Base-by-base conservation (phyloP, 371 early-diverging fungal genomes). In the Lichtheimia ramosa region DNA sequence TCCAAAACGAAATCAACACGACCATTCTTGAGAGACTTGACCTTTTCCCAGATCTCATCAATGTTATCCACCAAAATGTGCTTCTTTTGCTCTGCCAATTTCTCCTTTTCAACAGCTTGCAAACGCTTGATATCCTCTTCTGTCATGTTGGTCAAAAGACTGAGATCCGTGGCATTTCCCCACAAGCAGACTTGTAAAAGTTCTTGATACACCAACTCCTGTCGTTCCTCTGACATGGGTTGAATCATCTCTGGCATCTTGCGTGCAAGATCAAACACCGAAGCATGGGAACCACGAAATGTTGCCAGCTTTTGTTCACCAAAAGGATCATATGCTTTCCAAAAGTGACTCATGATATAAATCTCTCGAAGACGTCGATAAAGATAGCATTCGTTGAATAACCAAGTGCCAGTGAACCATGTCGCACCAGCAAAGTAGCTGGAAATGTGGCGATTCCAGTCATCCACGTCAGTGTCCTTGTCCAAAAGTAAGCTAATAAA, bases 121-220 rank as follows among this genome's bases (percentile, higher is more conserved):
- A 91, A 69, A 53, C 83, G 81, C 54, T 87, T 79, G 40, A 93
- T 80, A 34, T 87, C 88, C 43, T 83, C 87, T 61, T 81, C 77
- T 43, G 79, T 83, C 56, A 91, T 83, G 58, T 91, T 85, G 16
- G 87, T 86, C 58, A 93, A 71, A 62, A 95, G 73, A 48, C 91
- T 90, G 61, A 95, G 72, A 65, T 95, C 95, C 2, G 90, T 91
- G 21, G 90, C 89, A 76, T 96, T 96, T 2, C 96, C 96, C 96
- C 96, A 96, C 41, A 95, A 71, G 21, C 86, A 88, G 24, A 89
- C 81, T 68, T 90, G 88, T 18, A 83, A 64, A 59, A 93, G 64
- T 65, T 92, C 92, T 58, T 80, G 65, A 64, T 91, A 90, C 3
- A 84, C 79, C 53, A 87, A 66, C 12, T 68, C 58, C 15, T 68